phyloP scores from a whole-genome alignment of 169 alveolate genomes.

The Plasmodium yoelii region DNA sequence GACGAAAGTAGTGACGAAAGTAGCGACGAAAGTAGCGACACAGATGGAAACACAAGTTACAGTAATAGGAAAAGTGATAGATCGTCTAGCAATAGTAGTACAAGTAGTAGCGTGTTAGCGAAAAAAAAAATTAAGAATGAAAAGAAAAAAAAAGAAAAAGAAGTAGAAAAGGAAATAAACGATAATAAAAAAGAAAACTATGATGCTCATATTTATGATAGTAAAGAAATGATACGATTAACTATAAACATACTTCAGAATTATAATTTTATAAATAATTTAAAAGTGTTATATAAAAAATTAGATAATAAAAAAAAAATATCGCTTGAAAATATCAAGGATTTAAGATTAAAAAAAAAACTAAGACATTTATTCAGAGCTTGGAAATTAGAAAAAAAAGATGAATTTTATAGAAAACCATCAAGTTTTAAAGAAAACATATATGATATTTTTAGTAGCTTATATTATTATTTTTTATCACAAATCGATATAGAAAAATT shows the following conservation, averaged over 20 bases:
- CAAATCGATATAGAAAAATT: conserved; percentile 79
- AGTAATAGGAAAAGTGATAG: background rate
- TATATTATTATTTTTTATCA: conserved; percentile 78
- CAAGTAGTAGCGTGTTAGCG: conserved; percentile 9
- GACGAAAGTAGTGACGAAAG: background rate
- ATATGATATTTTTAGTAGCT: conserved; percentile 76
- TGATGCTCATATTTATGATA: conserved; percentile 73
- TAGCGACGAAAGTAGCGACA: background rate
- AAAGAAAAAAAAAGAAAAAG: conserved; percentile 2
- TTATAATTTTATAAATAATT: conserved; percentile 70
- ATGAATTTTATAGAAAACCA: conserved; percentile 79
- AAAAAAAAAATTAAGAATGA: background rate
- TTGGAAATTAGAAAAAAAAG: conserved; percentile 78
- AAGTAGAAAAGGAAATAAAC: background rate
- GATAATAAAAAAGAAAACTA: conserved; percentile 5
- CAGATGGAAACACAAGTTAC: background rate
- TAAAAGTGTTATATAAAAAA: conserved; percentile 66
- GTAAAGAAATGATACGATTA: conserved; percentile 75
- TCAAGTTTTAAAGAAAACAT: conserved; percentile 82
- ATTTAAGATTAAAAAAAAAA: conserved; percentile 82
- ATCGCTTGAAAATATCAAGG: conserved; percentile 75
- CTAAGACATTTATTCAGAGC: conserved; percentile 85
- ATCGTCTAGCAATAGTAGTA: conserved; percentile 10
- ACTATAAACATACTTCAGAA: conserved; percentile 69
- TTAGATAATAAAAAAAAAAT: conserved; percentile 75